These are phyloP conservation scores for Vitis rotundifolia DNA, from an alignment of 164 flowering plant species.

Conservation along the genomic window DNA sequence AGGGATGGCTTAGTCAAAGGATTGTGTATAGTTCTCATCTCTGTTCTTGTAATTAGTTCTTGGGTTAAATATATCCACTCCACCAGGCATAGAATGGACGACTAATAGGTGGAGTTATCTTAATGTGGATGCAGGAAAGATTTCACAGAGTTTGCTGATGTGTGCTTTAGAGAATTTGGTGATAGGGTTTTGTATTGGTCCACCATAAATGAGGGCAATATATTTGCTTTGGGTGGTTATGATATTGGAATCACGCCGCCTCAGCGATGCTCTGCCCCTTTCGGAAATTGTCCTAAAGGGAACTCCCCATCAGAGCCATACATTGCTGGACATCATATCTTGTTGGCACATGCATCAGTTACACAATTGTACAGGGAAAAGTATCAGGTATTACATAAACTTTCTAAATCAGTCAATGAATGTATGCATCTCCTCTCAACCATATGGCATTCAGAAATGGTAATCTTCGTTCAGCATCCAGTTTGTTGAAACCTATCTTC, in stretches of 20 bases:
- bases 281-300: slow-evolving; percentile 37
- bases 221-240: slow-evolving; percentile 30
- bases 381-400: slow-evolving; percentile 29
- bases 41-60: not conserved
- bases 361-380: slow-evolving; percentile 32
- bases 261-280: slow-evolving; percentile 38
- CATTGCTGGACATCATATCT: slow-evolving; percentile 36
- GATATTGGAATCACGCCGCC: slow-evolving; percentile 39
- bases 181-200: slow-evolving; percentile 56
- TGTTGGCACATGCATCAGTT: slow-evolving; percentile 55
- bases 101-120: not conserved
- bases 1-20: slow-evolving; percentile 22
- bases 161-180: slow-evolving; percentile 53
- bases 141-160: slow-evolving; percentile 43
- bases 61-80: not conserved
- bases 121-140: slow-evolving; percentile 30
- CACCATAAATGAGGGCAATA: slow-evolving; percentile 52
- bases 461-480: too few species aligned
- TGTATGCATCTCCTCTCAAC: too few species aligned
- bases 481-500: too few species aligned
- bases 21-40: slow-evolving; percentile 12
- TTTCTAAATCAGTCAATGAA: too few species aligned
- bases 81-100: not conserved
- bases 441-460: too few species aligned
- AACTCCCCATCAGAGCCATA: slow-evolving; percentile 59